A percentile compares a stretch with the other conserved stretches of the same genome.
phyloP scores from a whole-genome alignment of 257 asterid species.

The Voacanga thouarsii region DNA sequence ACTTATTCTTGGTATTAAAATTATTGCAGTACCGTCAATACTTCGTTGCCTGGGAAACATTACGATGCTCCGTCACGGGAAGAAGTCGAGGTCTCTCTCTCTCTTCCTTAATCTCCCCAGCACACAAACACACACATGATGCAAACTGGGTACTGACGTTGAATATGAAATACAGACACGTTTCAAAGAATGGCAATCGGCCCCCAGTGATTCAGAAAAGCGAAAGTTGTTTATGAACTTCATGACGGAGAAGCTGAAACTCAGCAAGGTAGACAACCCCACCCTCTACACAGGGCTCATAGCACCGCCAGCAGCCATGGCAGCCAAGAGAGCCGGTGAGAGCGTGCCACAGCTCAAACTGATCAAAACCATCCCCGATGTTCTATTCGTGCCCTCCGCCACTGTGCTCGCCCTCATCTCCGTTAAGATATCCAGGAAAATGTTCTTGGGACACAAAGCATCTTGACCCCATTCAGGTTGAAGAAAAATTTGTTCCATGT shows the following conservation, averaged over 20 bases:
- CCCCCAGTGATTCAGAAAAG: slow-evolving; percentile 37
- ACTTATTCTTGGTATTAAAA: not conserved
- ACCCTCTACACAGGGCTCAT: slow-evolving; percentile 64
- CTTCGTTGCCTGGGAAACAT: slow-evolving; percentile 88
- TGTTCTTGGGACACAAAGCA: slow-evolving; percentile 50
- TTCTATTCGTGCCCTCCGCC: slow-evolving; percentile 73
- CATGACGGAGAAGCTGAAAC: slow-evolving; percentile 55
- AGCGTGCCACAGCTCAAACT: slow-evolving; percentile 69
- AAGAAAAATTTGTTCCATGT: not conserved
- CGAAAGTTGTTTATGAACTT: slow-evolving; percentile 45
- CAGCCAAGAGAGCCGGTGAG: slow-evolving; percentile 83
- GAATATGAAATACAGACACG: slow-evolving; percentile 35
- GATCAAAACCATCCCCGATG: slow-evolving; percentile 71
- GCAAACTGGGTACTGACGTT: slow-evolving; percentile 10
- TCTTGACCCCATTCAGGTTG: slow-evolving; percentile 5
- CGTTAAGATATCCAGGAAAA: slow-evolving; percentile 61
- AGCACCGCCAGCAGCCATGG: slow-evolving; percentile 89
- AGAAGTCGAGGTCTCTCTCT: slow-evolving; percentile 54
- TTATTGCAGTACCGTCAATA: slow-evolving; percentile 59
- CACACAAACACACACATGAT: not conserved
- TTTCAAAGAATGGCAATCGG: slow-evolving; percentile 37
- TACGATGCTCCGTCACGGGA: slow-evolving; percentile 53
- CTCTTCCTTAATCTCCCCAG: slow-evolving; percentile 14
- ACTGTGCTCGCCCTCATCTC: slow-evolving; percentile 68
- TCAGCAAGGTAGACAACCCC: slow-evolving; percentile 58